Percentiles rank a stretch among this genome's conserved stretches.
phyloP scores from a whole-genome alignment of 228 moss, liverwort and hornwort genomes.

The Sphagnum magellanicum region DNA sequence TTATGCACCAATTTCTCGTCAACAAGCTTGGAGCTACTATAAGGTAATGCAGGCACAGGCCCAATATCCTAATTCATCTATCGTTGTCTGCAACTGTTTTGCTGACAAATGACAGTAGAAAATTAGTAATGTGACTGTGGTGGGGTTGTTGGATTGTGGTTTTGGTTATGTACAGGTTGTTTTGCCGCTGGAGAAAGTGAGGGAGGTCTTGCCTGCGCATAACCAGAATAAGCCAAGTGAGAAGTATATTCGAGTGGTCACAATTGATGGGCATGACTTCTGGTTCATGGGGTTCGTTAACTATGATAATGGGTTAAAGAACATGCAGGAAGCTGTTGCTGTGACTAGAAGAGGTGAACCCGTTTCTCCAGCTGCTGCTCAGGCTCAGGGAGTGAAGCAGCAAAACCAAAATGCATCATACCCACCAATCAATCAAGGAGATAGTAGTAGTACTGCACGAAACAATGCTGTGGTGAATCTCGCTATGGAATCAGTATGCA shows the following conservation, averaged over 20 bases:
- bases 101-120: background rate
- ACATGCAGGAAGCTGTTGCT: constrained; percentile 24
- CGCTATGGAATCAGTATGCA: too few relatives aligned
- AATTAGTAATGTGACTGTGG: background rate
- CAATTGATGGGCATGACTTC: constrained; percentile 34
- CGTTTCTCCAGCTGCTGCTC: background rate
- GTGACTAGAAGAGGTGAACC: background rate
- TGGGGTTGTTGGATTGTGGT: background rate
- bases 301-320: constrained; percentile 44
- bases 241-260: constrained; percentile 40
- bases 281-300: constrained; percentile 64
- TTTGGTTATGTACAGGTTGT: constrained; percentile 23
- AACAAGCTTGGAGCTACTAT: constrained; percentile 35
- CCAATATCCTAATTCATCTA: background rate
- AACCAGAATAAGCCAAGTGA: constrained; percentile 29
- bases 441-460: too few relatives aligned
- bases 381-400: too few relatives aligned
- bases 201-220: constrained; percentile 18
- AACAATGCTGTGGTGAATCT: too few relatives aligned
- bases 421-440: too few relatives aligned
- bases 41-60: constrained; percentile 14
- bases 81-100: background rate
- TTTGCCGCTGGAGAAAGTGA: constrained; percentile 23
- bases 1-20: constrained; percentile 15
- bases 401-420: too few relatives aligned